Base-by-base conservation (phyloP, 192 early-diverging fungal genomes). In the Phycomyces blakesleeanus region DNA sequence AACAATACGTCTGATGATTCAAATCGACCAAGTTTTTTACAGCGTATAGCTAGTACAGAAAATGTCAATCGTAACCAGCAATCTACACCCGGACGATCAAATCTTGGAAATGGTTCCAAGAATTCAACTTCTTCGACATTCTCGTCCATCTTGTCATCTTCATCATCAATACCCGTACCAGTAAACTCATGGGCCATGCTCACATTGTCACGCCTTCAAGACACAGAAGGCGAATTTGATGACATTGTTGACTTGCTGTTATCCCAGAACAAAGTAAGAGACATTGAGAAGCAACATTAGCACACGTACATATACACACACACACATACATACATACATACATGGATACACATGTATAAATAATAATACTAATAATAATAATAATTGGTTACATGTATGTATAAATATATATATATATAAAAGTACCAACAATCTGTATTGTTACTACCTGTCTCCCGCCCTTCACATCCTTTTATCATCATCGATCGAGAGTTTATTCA, bases 401-500 rank as follows among this genome's bases (percentile, higher is more conserved):
- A n/a, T n/a, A n/a, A n/a, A n/a, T n/a, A n/a, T n/a, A n/a, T n/a
- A n/a, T n/a, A n/a, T n/a, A n/a, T n/a, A n/a, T n/a, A n/a, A n/a
- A n/a, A n/a, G n/a, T n/a, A n/a, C n/a, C n/a, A n/a, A n/a, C 41
- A 74, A 67, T 67, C 68, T 21, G 51, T 41, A 0, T 39, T 75
- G 0, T 47, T 75, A 40, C 50, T 69, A 1, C 73, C 73, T 11
- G 73, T 75, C 0, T 60, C 73, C 0, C 49, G 41, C 12, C 73
- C 73, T 21, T 64, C 58, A 3, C 61, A 62, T 54, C 64, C 67
- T 21, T 66, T 64, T 24, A 58, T 64, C 20, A 51, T 64, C 37
- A 62, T 75, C 26, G 73, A 75, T 64, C 57, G 67, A 39, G 73
- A 75, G 20, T 75, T 75, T 57, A 66, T 75, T 24, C 51, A 70